phyloP scores from a whole-genome alignment of 2,329 filamentous ascomycete species.

The Lachnellula cervina region DNA sequence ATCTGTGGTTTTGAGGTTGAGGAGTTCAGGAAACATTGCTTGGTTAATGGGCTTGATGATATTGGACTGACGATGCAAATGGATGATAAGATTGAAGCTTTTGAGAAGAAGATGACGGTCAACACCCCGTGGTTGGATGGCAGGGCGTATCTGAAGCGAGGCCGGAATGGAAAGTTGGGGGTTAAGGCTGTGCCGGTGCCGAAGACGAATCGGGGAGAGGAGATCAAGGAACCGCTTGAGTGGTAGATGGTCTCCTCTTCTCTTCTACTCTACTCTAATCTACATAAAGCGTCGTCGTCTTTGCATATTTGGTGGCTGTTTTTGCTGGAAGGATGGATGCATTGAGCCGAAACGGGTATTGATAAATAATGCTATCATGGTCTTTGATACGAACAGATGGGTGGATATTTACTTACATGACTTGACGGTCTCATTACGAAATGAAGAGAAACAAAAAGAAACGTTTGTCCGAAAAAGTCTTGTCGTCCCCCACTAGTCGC shows the following conservation, averaged over 20 bases:
- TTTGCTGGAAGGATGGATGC: background rate
- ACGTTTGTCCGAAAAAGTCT: background rate
- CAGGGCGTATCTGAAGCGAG: conserved; percentile 67
- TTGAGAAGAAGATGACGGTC: conserved; percentile 70
- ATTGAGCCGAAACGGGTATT: background rate
- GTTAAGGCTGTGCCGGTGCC: conserved; percentile 66
- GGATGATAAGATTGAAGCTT: conserved; percentile 80
- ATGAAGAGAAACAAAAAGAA: background rate
- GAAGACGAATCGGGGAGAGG: conserved; percentile 83
- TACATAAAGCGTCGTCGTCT: background rate
- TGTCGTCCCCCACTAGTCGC: background rate
- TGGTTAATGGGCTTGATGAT: conserved; percentile 90
- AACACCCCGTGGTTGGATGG: conserved; percentile 92
- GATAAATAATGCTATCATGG: background rate
- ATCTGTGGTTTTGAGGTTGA: conserved; percentile 83
- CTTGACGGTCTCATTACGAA: conserved; percentile 1
- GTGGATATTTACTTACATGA: conserved; percentile 1
- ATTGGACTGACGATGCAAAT: conserved; percentile 92
- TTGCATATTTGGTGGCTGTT: background rate
- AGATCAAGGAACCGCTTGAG: conserved; percentile 79
- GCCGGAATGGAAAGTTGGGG: conserved; percentile 49
- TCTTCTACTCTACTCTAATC: background rate
- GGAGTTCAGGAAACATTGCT: conserved; percentile 88
- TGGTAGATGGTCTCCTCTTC: conserved; percentile 51
- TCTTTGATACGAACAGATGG: background rate